Conservation (phyloP, 2,329 filamentous ascomycete species). For the Penicillium hordei region DNA sequence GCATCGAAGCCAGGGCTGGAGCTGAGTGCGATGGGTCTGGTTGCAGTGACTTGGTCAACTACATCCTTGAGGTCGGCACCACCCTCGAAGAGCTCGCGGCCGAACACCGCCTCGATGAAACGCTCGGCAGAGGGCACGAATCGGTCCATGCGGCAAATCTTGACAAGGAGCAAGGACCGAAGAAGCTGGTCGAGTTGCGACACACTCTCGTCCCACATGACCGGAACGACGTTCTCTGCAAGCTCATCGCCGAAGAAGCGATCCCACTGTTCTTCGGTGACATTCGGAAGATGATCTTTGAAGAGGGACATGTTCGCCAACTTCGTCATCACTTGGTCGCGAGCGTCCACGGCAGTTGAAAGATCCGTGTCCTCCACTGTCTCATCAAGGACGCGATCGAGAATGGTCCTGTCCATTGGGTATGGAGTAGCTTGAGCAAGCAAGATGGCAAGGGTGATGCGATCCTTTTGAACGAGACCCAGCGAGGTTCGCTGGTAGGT, state of each 20-base stretch:
- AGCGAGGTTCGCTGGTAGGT: constrained; percentile 92
- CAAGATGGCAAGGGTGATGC: constrained; percentile 90
- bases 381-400: constrained; percentile 82
- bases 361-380: constrained; percentile 74
- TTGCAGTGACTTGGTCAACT: constrained; percentile 78
- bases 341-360: constrained; percentile 64
- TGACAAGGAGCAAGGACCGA: constrained; percentile 82
- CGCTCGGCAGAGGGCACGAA: constrained; percentile 90
- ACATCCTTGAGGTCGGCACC: constrained; percentile 83
- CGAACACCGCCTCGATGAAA: constrained; percentile 87
- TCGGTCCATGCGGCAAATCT: constrained; percentile 90
- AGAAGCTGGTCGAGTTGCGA: constrained; percentile 73
- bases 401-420: constrained; percentile 85
- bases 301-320: constrained; percentile 70
- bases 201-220: constrained; percentile 66
- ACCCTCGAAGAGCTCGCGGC: constrained; percentile 75
- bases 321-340: constrained; percentile 66
- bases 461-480: constrained; percentile 87
- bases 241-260: constrained; percentile 81
- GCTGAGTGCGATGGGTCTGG: constrained; percentile 83
- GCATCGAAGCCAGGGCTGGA: constrained; percentile 97
- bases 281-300: constrained; percentile 67
- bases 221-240: constrained; percentile 79
- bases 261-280: constrained; percentile 69
- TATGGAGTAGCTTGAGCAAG: constrained; percentile 95